These are phyloP conservation scores for Phaffia tasmanica DNA, from an alignment of 768 basidiomycete genomes.

Conservation along the genomic window DNA sequence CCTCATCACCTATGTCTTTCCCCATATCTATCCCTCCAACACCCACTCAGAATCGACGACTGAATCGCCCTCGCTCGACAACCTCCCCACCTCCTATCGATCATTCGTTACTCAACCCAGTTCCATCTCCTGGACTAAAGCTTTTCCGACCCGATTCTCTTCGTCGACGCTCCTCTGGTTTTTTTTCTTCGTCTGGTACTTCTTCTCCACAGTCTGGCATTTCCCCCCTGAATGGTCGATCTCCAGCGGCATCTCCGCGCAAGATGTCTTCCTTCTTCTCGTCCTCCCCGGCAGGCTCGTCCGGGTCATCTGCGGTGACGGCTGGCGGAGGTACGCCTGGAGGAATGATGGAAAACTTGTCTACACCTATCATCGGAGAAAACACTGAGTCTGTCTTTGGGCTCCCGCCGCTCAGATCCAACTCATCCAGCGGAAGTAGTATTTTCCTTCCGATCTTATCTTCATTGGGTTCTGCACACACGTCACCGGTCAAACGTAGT, in stretches of 20 bases:
- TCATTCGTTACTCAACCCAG: constrained; percentile 7
- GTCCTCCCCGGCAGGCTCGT: neutral
- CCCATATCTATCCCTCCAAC: neutral
- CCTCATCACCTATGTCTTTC: neutral
- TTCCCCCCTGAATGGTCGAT: neutral
- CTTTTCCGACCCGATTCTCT: neutral
- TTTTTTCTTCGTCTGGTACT: neutral
- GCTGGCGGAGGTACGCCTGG: no score
- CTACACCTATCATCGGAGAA: no score
- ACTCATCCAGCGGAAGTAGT: neutral
- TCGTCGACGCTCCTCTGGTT: neutral
- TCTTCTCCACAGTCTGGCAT: neutral
- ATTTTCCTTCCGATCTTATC: neutral
- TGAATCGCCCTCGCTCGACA: constrained; percentile 6
- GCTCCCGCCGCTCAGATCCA: no score
- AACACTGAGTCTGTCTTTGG: no score
- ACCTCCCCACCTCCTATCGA: constrained; percentile 21
- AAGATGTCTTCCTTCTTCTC: constrained; percentile 2
- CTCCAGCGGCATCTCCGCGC: neutral
- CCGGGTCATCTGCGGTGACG: no score
- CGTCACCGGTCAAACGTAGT: neutral
- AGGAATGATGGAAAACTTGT: no score
- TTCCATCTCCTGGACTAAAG: neutral
- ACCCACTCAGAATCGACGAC: neutral
- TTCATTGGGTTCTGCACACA: neutral